These are phyloP conservation scores for Malassezia nana DNA, from an alignment of 1,284 basidiomycete species.

Conservation along the genomic window DNA sequence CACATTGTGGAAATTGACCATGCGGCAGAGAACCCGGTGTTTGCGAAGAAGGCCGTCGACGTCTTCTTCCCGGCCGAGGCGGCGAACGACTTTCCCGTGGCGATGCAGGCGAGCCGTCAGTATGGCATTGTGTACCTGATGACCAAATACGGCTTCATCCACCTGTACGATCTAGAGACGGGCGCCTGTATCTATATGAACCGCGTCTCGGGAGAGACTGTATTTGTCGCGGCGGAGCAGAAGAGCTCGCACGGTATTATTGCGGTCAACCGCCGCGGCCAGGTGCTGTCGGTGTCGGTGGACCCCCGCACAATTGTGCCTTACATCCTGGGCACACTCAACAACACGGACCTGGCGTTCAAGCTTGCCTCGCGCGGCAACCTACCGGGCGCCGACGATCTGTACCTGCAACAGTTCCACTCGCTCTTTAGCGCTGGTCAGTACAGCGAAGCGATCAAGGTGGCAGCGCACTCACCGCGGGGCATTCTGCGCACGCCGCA, in stretches of 20 bases:
- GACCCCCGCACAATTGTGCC: constrained; percentile 94
- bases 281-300: constrained; percentile 91
- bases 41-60: constrained; percentile 95
- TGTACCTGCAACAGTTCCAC: constrained; percentile 93
- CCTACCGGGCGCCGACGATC: constrained; percentile 91
- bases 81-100: constrained; percentile 97
- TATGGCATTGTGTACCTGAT: constrained; percentile 96
- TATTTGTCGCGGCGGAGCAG: constrained; percentile 96
- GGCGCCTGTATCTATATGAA: constrained; percentile 99
- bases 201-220: constrained; percentile 97
- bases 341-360: constrained; percentile 96
- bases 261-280: constrained; percentile 98
- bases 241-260: constrained; percentile 91
- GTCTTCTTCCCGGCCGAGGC: constrained; percentile 99
- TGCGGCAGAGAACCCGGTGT: constrained; percentile 83
- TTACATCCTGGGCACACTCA: constrained; percentile 83
- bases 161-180: constrained; percentile 96
- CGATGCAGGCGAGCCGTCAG: constrained; percentile 95
- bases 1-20: constrained; percentile 99
- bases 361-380: constrained; percentile 95
- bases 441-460: constrained; percentile 91
- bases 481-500: constrained; percentile 89
- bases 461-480: constrained; percentile 92
- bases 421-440: constrained; percentile 81
- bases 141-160: constrained; percentile 99